Conservation (phyloP, 306 rosid species). For the Prunus mira region DNA sequence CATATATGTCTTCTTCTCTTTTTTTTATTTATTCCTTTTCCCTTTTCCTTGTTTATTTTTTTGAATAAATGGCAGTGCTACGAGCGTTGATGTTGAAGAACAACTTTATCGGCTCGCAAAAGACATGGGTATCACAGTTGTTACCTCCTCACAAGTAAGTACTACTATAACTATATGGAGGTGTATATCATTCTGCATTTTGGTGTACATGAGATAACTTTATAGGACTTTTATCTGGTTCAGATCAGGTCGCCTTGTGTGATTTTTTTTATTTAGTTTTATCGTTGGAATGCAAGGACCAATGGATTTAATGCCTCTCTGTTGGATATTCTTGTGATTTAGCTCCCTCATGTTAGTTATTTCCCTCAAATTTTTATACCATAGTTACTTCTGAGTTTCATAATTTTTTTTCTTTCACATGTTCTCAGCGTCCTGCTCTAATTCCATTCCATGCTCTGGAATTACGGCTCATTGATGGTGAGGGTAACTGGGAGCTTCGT, state of each 20-base stretch:
- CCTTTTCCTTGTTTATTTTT: background rate
- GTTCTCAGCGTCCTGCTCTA: conserved; percentile 86
- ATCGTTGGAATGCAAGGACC: background rate
- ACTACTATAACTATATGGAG: background rate
- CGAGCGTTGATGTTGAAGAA: conserved; percentile 97
- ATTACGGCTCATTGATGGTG: conserved; percentile 89
- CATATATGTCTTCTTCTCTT: background rate
- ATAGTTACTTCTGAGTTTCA: background rate
- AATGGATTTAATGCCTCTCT: no score
- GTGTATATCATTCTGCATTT: background rate
- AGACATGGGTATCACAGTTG: conserved; percentile 80
- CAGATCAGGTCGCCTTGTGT: background rate
- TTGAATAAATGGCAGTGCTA: conserved; percentile 63
- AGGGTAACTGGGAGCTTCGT: conserved; percentile 97
- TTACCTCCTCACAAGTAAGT: conserved; percentile 95
- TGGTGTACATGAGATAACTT: background rate
- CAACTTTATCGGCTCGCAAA: conserved; percentile 86
- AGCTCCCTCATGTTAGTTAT: background rate
- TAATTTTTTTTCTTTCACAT: conserved; percentile 12
- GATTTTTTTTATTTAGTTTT: background rate
- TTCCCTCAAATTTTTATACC: background rate
- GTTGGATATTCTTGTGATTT: background rate
- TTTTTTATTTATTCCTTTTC: conserved; percentile 12
- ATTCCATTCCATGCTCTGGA: conserved; percentile 85
- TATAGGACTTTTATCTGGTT: background rate